Evolutionary conservation across 495 filamentous ascomycete species (phyloP).

Genomic region (Aspergillus saccharolyticus): DNA sequence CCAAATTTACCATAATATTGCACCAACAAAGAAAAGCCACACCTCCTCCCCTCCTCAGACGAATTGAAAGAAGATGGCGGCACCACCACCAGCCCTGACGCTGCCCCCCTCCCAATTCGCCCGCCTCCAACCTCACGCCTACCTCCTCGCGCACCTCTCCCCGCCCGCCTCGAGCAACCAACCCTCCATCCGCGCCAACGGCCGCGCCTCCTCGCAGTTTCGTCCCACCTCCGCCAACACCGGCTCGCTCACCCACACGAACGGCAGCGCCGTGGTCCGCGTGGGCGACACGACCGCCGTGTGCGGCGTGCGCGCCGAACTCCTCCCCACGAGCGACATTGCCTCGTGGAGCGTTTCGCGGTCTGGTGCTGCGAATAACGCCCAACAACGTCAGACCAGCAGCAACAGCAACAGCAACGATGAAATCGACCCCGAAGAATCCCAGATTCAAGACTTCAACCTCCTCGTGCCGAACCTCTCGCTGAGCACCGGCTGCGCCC

Average conservation of each 20-base stretch:
- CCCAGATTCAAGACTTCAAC: constrained; percentile 53
- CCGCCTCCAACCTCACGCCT: constrained; percentile 81
- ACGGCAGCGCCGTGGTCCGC: constrained; percentile 83
- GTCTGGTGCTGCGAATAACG: constrained; percentile 20
- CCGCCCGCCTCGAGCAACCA: constrained; percentile 49
- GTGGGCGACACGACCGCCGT: constrained; percentile 86
- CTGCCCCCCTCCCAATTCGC: constrained; percentile 81
- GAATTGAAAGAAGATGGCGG: too few relatives aligned
- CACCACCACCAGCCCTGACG: constrained; percentile 49
- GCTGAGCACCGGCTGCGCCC: constrained; percentile 80
- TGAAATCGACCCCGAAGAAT: constrained; percentile 34
- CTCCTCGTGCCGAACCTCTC: constrained; percentile 92
- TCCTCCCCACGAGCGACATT: constrained; percentile 66
- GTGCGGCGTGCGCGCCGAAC: constrained; percentile 83
- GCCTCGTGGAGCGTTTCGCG: constrained; percentile 53
- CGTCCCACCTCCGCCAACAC: constrained; percentile 69
- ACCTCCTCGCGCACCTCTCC: constrained; percentile 81
- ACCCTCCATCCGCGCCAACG: constrained; percentile 68
- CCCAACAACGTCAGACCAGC: constrained; percentile 31
- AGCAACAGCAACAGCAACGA: constrained; percentile 18
- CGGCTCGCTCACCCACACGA: constrained; percentile 75
- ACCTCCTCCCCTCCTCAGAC: too few relatives aligned
- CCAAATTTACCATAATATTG: background rate
- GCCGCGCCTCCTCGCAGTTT: constrained; percentile 62
- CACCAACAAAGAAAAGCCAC: too few relatives aligned